Base-by-base conservation (phyloP, 2,329 filamentous ascomycete species). In the Thielaviopsis musarum region DNA sequence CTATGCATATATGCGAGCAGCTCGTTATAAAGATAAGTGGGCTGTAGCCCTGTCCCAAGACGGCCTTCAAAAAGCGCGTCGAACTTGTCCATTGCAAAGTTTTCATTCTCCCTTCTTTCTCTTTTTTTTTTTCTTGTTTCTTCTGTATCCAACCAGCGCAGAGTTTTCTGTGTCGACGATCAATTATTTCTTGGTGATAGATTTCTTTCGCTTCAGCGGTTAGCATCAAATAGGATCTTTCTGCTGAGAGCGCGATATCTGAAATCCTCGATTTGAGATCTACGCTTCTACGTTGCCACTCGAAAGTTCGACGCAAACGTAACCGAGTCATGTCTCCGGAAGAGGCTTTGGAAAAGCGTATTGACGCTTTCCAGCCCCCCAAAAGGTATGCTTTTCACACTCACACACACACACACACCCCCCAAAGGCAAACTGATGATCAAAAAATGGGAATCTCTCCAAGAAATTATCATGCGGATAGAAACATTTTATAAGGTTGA, bases 371-470 rank as follows among this genome's bases (percentile, higher is more conserved):
- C 66, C 91, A 89, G 69, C 83, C 88, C 55, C 87, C 87, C 38
- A 98, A 97, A 74, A 88, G 84, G 93, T 95, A 84, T 74, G 85
- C 28, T 34, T 55, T 22, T 19, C 28, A 26, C 21, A 48, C 15
- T 22, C 13, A 30, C 10, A 55, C 60, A 38, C 22, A 59, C 22
- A 55, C 62, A 28, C 38, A 21, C 57, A 57, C 56, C 30, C 45
- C 52, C 54, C 41, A 22, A n/a, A 28, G 57, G 60, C 60, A 61
- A 56, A 57, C 57, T 95, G 91, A 94, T 88, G 77, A 79, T 74
- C 75, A 79, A 84, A 84, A 85, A 94, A 95, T 98, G 93, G 93
- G 93, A 98, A 98, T 98, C 93, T 98, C 94, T 98, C 93, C 87
- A 88, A 97, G 88, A 80, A 79, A 82, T 76, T 58, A 74, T 71